Percentiles rank a stretch among this genome's conserved stretches.
Evolutionary conservation across 2,329 filamentous ascomycete genomes (phyloP).

Genomic region (Alternaria dauci): DNA sequence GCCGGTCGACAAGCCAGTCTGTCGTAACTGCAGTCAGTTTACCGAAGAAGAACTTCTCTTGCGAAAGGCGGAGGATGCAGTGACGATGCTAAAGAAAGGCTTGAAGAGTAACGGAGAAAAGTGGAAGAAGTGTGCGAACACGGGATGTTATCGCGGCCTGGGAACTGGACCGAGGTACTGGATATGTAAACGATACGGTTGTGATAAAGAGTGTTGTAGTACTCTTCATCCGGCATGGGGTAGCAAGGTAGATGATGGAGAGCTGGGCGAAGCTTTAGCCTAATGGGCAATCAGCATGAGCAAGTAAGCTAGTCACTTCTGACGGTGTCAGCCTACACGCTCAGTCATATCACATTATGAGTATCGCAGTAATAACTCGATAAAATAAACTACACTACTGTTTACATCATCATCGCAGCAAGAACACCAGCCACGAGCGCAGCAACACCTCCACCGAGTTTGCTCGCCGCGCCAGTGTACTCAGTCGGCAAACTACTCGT

Average conservation of each 20-base stretch:
- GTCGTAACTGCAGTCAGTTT: conserved; percentile 22
- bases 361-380: neutral
- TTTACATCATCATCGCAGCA: conserved; percentile 21
- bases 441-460: conserved; percentile 12
- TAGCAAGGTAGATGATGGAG: neutral
- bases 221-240: conserved; percentile 23
- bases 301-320: neutral
- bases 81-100: conserved; percentile 24
- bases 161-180: conserved; percentile 35
- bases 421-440: conserved; percentile 20
- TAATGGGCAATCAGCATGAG: neutral
- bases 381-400: neutral
- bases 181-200: conserved; percentile 22
- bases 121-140: conserved; percentile 20
- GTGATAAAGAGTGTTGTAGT: conserved; percentile 28
- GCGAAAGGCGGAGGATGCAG: conserved; percentile 20
- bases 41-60: conserved; percentile 14
- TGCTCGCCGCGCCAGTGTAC: conserved; percentile 28
- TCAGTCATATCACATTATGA: neutral
- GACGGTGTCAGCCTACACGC: neutral
- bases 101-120: conserved; percentile 9
- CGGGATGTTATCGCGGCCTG: conserved; percentile 19
- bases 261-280: neutral
- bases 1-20: conserved; percentile 14
- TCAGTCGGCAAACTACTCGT: conserved; percentile 18